Evolutionary conservation across 352 stramenopile genomes (phyloP).

Genomic region (Globisporangium okanoganense): DNA sequence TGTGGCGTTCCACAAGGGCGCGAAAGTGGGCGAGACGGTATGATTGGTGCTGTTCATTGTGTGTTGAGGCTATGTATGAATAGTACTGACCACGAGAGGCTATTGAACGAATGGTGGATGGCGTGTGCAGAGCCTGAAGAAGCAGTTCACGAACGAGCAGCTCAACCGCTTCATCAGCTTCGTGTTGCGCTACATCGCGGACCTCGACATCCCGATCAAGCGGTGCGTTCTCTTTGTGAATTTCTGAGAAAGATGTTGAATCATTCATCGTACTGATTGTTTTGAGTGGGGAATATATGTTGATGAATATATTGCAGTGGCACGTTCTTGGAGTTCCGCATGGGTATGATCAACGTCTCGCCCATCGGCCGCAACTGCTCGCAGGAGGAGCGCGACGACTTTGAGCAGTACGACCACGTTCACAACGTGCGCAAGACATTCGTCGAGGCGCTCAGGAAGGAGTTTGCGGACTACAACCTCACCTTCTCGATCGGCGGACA

Average conservation of each 20-base stretch:
- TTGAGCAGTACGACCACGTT: constrained; percentile 96
- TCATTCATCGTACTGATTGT: background rate
- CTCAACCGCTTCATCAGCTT: constrained; percentile 98
- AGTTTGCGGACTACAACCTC: constrained; percentile 94
- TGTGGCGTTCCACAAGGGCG: constrained; percentile 95
- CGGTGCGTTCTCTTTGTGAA: constrained; percentile 36
- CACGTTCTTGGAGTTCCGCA: constrained; percentile 99
- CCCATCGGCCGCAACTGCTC: constrained; percentile 98
- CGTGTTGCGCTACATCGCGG: constrained; percentile 92
- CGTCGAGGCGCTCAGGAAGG: constrained; percentile 92
- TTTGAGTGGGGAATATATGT: background rate
- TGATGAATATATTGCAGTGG: constrained; percentile 47
- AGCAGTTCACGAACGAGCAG: constrained; percentile 95
- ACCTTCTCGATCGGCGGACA: constrained; percentile 98
- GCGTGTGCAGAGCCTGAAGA: constrained; percentile 85
- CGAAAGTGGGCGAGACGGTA: constrained; percentile 88
- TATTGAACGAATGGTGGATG: background rate
- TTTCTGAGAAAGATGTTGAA: background rate
- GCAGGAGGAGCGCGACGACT: constrained; percentile 96
- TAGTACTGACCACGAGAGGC: background rate
- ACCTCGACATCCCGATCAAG: constrained; percentile 97
- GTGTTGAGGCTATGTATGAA: background rate
- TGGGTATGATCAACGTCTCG: constrained; percentile 99
- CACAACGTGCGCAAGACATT: constrained; percentile 94
- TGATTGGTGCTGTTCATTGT: background rate